Evolutionary conservation across 139 green algal species (phyloP).

Genomic region (Micromonas pusilla): DNA sequence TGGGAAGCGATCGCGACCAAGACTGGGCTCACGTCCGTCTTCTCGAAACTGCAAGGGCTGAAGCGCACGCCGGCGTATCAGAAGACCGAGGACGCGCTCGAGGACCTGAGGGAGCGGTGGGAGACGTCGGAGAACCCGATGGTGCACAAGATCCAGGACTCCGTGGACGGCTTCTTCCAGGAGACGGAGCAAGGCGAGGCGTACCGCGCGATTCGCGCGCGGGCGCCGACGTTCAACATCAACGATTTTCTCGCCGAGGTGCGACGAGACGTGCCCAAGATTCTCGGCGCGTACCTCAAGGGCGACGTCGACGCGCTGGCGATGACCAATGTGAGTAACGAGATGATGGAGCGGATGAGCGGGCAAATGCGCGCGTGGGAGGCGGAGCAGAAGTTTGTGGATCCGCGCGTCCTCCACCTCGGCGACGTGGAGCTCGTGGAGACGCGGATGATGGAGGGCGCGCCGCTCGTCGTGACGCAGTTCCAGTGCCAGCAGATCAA

Average conservation of each 20-base stretch:
- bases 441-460: constrained; percentile 65
- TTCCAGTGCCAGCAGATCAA: constrained; percentile 77
- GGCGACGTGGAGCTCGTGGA: constrained; percentile 82
- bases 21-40: neutral
- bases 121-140: constrained; percentile 84
- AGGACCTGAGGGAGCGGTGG: constrained; percentile 79
- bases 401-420: constrained; percentile 79
- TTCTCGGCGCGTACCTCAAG: constrained; percentile 53
- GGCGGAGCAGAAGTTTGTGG: constrained; percentile 43
- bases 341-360: constrained; percentile 73
- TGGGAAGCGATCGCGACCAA: constrained; percentile 10
- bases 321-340: constrained; percentile 56
- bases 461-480: constrained; percentile 69
- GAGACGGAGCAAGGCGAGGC: constrained; percentile 25
- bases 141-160: constrained; percentile 82
- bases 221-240: constrained; percentile 85
- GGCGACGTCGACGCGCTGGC: constrained; percentile 55
- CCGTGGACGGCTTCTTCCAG: neutral
- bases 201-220: constrained; percentile 26
- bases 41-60: constrained; percentile 6
- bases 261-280: constrained; percentile 16
- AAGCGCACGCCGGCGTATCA: constrained; percentile 17
- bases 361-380: constrained; percentile 39
- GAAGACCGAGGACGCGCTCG: constrained; percentile 56
- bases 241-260: constrained; percentile 40